A percentile compares a stretch with the other conserved stretches of the same genome.
Evolutionary conservation across 2,329 filamentous ascomycete genomes (phyloP).

Genomic region (Neurospora sp.): DNA sequence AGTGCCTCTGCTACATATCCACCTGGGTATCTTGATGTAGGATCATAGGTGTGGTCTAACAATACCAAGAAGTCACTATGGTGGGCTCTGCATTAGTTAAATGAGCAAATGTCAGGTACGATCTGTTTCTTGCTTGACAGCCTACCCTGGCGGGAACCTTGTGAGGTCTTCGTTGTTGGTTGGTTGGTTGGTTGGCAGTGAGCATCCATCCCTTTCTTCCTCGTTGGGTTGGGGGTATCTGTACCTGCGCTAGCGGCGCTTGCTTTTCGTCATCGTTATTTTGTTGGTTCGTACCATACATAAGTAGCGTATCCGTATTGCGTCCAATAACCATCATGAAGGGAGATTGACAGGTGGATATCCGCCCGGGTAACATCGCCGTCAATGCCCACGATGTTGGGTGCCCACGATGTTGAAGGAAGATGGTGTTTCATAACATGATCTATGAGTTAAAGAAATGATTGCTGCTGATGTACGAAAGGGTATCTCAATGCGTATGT

Average conservation of each 20-base stretch:
- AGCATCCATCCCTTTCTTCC: background rate
- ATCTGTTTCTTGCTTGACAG: background rate
- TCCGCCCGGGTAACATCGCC: background rate
- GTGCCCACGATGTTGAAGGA: background rate
- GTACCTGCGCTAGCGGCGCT: background rate
- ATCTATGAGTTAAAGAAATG: background rate
- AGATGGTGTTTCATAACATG: background rate
- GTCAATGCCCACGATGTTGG: background rate
- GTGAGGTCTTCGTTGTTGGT: background rate
- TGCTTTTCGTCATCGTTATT: background rate
- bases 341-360: background rate
- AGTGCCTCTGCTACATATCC: background rate
- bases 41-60: too few relatives aligned
- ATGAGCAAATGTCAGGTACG: background rate
- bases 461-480: background rate
- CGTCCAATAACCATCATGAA: background rate
- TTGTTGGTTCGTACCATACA: background rate
- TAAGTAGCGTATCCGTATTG: background rate
- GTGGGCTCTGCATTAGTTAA: background rate
- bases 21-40: too few relatives aligned
- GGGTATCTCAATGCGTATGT: slow-evolving; percentile 3
- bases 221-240: background rate
- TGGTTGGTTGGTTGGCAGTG: background rate
- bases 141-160: too few relatives aligned
- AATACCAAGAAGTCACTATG: background rate